Conservation (phyloP, 495 filamentous ascomycete genomes). For the Barbatosphaeria neglecta region DNA sequence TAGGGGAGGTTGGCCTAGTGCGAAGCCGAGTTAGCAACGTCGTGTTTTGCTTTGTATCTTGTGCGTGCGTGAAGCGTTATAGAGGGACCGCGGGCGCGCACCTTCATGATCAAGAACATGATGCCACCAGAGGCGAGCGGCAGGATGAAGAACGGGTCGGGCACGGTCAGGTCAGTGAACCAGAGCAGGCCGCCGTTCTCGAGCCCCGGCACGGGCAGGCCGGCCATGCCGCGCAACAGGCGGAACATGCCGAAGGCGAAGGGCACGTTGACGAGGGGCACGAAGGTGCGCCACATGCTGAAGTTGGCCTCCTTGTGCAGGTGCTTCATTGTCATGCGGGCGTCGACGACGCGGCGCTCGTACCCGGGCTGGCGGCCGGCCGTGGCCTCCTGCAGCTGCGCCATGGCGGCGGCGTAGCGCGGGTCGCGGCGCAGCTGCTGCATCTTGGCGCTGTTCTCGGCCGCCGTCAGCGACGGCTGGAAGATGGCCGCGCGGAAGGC, state of each 20-base stretch:
- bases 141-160: slow-evolving; percentile 68
- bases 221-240: slow-evolving; percentile 59
- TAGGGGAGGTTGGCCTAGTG: slow-evolving; percentile 23
- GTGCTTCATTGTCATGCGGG: slow-evolving; percentile 30
- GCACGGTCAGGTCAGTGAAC: slow-evolving; percentile 66
- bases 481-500: slow-evolving; percentile 54
- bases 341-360: slow-evolving; percentile 18
- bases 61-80: neutral
- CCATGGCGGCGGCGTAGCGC: slow-evolving; percentile 35
- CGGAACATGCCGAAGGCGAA: slow-evolving; percentile 72
- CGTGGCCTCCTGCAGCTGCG: slow-evolving; percentile 34
- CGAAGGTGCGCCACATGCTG: slow-evolving; percentile 35
- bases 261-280: slow-evolving; percentile 55
- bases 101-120: slow-evolving; percentile 45
- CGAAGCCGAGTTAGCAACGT: slow-evolving; percentile 1
- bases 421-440: slow-evolving; percentile 37
- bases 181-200: slow-evolving; percentile 57
- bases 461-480: slow-evolving; percentile 46
- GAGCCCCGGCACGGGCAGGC: slow-evolving; percentile 69
- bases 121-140: slow-evolving; percentile 41
- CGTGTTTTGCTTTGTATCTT: neutral
- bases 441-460: slow-evolving; percentile 47
- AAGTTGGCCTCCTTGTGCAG: slow-evolving; percentile 45
- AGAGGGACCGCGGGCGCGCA: slow-evolving; percentile 23
- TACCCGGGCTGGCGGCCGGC: slow-evolving; percentile 25